phyloP scores from a whole-genome alignment of 208 protist species.

The Porcisia deanei region DNA sequence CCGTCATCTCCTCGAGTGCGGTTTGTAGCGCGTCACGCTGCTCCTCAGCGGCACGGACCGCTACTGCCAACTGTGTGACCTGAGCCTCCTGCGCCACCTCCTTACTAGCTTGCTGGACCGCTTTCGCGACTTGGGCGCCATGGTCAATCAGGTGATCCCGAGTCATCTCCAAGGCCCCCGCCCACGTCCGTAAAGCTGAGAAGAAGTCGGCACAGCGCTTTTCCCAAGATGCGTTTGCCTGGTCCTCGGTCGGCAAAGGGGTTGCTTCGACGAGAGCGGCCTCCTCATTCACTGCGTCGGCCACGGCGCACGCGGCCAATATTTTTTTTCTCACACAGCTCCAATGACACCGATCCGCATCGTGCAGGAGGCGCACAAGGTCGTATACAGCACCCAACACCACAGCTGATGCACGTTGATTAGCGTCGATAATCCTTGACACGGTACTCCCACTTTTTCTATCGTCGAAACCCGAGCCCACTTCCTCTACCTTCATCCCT shows the following conservation, averaged over 20 bases:
- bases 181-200: constrained; percentile 5
- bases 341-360: constrained; percentile 13
- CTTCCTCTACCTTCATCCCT: background rate
- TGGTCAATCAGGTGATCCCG: background rate
- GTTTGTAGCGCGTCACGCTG: constrained; percentile 6
- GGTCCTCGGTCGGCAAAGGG: background rate
- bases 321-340: constrained; percentile 1
- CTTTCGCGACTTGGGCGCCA: background rate
- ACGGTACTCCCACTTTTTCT: background rate
- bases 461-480: background rate
- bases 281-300: background rate
- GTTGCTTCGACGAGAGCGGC: background rate
- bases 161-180: background rate
- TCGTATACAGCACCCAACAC: constrained; percentile 10
- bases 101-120: background rate
- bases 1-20: constrained; percentile 23
- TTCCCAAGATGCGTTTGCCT: background rate
- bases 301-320: background rate
- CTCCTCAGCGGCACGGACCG: constrained; percentile 1
- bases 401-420: constrained; percentile 5
- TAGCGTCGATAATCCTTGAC: background rate
- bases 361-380: constrained; percentile 9
- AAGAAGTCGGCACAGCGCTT: constrained; percentile 6
- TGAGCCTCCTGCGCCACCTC: background rate
- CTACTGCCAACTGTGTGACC: constrained; percentile 1